Percentiles rank a stretch among this genome's conserved stretches.
Conservation (phyloP, 352 stramenopile genomes). For the Pythium sukuiense region DNA sequence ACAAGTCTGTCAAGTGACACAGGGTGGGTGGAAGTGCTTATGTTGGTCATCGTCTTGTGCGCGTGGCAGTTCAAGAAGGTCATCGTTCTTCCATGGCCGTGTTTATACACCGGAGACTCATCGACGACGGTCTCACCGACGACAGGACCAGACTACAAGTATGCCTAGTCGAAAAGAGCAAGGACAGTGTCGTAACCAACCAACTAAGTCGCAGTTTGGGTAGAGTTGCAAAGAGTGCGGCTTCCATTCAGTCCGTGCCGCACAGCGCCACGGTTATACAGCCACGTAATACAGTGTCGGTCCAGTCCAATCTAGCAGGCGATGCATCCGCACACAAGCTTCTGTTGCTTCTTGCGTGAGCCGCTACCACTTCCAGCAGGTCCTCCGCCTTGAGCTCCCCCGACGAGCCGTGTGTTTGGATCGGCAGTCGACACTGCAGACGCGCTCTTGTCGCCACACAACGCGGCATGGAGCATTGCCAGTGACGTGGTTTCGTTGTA, state of each 20-base stretch:
- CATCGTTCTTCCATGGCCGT: conserved; percentile 42
- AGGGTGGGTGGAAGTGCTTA: background rate
- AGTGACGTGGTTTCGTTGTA: conserved; percentile 89
- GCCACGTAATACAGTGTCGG: background rate
- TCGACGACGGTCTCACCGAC: too few species aligned
- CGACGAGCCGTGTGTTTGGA: conserved; percentile 31
- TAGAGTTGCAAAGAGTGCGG: background rate
- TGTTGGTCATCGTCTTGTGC: background rate
- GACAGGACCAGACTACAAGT: background rate
- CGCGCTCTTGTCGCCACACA: conserved; percentile 44
- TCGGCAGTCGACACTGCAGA: conserved; percentile 18
- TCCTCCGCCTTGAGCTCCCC: conserved; percentile 5
- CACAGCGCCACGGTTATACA: background rate
- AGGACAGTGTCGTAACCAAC: background rate
- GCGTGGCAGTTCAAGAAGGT: conserved; percentile 74
- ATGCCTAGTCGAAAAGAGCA: too few species aligned
- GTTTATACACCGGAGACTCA: conserved; percentile 46
- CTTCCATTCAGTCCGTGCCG: background rate
- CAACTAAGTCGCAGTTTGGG: too few species aligned
- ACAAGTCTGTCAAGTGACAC: background rate
- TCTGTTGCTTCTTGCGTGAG: conserved; percentile 36
- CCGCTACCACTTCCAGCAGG: background rate
- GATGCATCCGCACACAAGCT: conserved; percentile 75
- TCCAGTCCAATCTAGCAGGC: conserved; percentile 54
- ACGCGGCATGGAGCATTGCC: conserved; percentile 73